Evolutionary conservation across 768 basidiomycete genomes (phyloP).

Genomic region (Termitomyces sp.): DNA sequence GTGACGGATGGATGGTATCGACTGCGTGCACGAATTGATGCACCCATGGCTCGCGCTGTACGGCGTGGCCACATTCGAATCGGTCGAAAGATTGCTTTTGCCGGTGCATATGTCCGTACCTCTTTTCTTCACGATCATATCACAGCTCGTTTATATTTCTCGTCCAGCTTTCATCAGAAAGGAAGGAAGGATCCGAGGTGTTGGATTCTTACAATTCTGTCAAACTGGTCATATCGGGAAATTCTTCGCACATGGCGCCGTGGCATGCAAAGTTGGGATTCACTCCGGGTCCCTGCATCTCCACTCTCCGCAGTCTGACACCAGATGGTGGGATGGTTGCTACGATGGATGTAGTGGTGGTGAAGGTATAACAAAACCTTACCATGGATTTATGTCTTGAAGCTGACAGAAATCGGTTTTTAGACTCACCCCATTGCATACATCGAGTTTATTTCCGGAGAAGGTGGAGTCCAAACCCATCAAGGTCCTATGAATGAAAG

Average conservation of each 20-base stretch:
- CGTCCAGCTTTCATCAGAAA: conserved; percentile 59
- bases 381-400: background rate
- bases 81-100: conserved; percentile 81
- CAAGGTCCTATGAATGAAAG: conserved; percentile 64
- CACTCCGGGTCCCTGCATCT: conserved; percentile 57
- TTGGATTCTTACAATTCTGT: conserved; percentile 75
- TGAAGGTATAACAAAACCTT: conserved; percentile 44
- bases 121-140: background rate
- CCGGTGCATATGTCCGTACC: conserved; percentile 69
- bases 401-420: background rate
- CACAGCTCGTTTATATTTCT: background rate
- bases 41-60: conserved; percentile 66
- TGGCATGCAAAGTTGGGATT: conserved; percentile 93
- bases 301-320: conserved; percentile 75
- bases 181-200: conserved; percentile 77
- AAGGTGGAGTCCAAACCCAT: conserved; percentile 43
- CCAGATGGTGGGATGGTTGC: conserved; percentile 78
- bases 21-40: conserved; percentile 73
- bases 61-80: conserved; percentile 60
- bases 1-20: conserved; percentile 99
- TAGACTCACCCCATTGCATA: conserved; percentile 76
- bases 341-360: conserved; percentile 69
- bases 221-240: conserved; percentile 69
- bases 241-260: conserved; percentile 79
- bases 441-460: conserved; percentile 58